A percentile compares a stretch with the other conserved stretches of the same genome.
phyloP scores from a whole-genome alignment of 768 basidiomycete genomes.

The Glaciozyma antarctica region DNA sequence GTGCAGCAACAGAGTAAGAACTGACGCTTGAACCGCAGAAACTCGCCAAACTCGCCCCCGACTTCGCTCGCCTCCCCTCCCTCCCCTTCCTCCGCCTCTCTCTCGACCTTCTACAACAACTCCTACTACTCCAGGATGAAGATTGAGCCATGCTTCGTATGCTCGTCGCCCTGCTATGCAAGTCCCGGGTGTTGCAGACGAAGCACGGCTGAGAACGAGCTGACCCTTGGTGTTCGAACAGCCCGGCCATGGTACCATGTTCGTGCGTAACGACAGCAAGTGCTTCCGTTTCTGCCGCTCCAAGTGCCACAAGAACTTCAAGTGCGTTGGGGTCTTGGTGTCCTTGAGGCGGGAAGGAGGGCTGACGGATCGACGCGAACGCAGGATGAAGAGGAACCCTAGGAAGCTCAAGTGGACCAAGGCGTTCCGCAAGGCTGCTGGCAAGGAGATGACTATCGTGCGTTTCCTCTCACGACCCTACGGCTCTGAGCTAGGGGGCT shows the following conservation, averaged over 20 bases:
- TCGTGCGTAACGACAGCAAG: slow-evolving; percentile 96
- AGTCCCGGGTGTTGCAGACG: slow-evolving; percentile 52
- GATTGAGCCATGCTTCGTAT: slow-evolving; percentile 61
- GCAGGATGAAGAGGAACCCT: slow-evolving; percentile 97
- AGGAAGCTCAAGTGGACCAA: slow-evolving; percentile 99
- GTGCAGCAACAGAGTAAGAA: no score
- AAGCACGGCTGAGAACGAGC: not conserved
- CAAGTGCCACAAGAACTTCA: slow-evolving; percentile 99
- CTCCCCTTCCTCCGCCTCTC: no score
- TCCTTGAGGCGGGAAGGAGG: not conserved
- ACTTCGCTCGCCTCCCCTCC: no score
- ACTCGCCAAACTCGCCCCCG: no score
- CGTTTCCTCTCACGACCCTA: slow-evolving; percentile 37
- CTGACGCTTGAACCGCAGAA: no score
- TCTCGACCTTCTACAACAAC: no score
- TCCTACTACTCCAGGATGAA: not conserved
- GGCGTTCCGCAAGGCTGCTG: slow-evolving; percentile 94
- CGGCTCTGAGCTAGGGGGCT: not conserved
- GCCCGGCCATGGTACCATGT: slow-evolving; percentile 57
- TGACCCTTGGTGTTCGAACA: not conserved
- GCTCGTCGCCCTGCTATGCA: slow-evolving; percentile 91
- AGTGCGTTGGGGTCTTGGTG: slow-evolving; percentile 49
- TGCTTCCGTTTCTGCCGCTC: slow-evolving; percentile 96
- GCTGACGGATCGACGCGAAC: not conserved
- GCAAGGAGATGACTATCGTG: slow-evolving; percentile 99